Base-by-base conservation (phyloP, 2,329 filamentous ascomycete species). In the Rhinocladiella mackenziei region DNA sequence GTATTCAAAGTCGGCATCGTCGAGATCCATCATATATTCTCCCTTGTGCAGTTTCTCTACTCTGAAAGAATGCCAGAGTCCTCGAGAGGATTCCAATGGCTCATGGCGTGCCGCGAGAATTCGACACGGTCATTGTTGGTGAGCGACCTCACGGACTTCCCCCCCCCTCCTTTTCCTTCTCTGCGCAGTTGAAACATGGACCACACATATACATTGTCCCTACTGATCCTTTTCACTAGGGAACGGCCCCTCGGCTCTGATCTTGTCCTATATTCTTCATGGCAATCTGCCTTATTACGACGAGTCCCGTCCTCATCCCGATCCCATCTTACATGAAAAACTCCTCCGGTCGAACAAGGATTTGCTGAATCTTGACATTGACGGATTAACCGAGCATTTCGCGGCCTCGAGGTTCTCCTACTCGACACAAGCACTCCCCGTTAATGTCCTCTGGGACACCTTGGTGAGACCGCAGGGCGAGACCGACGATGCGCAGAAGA, bases 231-330 rank as follows among this genome's bases (percentile, higher is more conserved):
- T n/a, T n/a, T 17, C 15, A 20, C 9, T 52, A 80, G 78, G 78
- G 57, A 80, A 78, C 59, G 78, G 78, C 43, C 78, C 78, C 33
- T 77, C 78, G 38, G 75, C 78, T 39, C 69, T 81, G 63, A 75
- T 80, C 54, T 67, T 81, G 25, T 80, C 76, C 33, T 81, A 77
- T 60, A 78, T 81, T 31, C 70, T 81, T 19, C 77, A 81, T 61
- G 78, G 78, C 26, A 68, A 80, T 56, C 66, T 79, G 40, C 78
- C 78, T 4, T 73, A 70, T 57, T 81, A 81, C 55, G 62, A 69
- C 26, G 62, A 69, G 2, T 54, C 63, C 17, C 63, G 61, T 41
- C 71, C 71, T 25, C 78, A 81, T 61, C 75, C 77, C 7, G 32
- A 35, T 14, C 32, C 4, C 3, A 35, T 35, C 18, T 6, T 35